These are phyloP conservation scores for Plectranthus barbatus DNA, from an alignment of 257 asterid genomes.

Conservation along the genomic window DNA sequence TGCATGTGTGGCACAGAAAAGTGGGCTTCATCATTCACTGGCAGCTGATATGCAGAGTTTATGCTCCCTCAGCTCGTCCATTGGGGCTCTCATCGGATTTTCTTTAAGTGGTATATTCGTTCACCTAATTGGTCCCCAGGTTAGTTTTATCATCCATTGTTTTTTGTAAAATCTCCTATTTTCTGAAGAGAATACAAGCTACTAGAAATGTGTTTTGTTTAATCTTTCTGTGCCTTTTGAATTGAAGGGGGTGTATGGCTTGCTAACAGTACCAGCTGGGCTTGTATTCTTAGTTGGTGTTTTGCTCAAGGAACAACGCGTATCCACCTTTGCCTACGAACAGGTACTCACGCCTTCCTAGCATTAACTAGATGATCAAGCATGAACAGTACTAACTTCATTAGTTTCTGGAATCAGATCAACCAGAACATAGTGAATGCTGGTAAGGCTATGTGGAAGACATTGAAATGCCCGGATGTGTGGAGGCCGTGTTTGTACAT, in stretches of 20 bases:
- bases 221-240: slow-evolving; percentile 6
- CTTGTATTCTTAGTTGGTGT: slow-evolving; percentile 70
- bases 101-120: slow-evolving; percentile 78
- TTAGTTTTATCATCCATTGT: slow-evolving; percentile 17
- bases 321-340: slow-evolving; percentile 35
- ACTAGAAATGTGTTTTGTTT: not conserved
- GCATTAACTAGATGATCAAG: not conserved
- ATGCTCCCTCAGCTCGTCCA: slow-evolving; percentile 78
- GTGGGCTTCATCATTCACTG: slow-evolving; percentile 63
- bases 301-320: slow-evolving; percentile 59
- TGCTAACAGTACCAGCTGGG: slow-evolving; percentile 67
- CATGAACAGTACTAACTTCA: slow-evolving; percentile 9
- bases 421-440: slow-evolving; percentile 65
- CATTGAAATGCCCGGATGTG: slow-evolving; percentile 61
- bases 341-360: slow-evolving; percentile 42
- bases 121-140: slow-evolving; percentile 84
- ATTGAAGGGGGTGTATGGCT: slow-evolving; percentile 82
- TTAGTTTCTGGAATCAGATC: slow-evolving; percentile 36
- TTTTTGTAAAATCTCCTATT: not conserved
- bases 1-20: slow-evolving; percentile 91
- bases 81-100: slow-evolving; percentile 78
- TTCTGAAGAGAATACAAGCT: not conserved
- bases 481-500: slow-evolving; percentile 93
- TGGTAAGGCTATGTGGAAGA: slow-evolving; percentile 81
- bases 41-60: slow-evolving; percentile 97